phyloP scores from a whole-genome alignment of 306 rosid genomes.

The Sechiopsis laciniata region DNA sequence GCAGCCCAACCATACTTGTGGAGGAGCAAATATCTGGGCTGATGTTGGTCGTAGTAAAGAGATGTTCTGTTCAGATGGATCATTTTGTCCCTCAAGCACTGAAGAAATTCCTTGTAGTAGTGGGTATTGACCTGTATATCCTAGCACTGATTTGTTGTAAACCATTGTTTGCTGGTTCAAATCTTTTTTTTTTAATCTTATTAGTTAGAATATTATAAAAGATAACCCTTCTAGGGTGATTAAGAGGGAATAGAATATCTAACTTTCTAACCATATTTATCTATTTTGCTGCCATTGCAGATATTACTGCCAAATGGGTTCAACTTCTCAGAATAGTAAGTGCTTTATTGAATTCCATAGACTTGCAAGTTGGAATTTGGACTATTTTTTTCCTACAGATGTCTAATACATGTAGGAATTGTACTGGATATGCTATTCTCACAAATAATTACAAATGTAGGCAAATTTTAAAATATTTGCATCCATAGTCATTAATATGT shows the following conservation, averaged over 20 bases:
- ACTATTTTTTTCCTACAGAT: not conserved
- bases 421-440: too few relatives aligned
- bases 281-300: constrained; percentile 42
- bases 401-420: not conserved
- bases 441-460: too few relatives aligned
- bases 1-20: constrained; percentile 78
- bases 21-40: constrained; percentile 94
- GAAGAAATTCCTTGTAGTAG: constrained; percentile 48
- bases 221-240: not conserved
- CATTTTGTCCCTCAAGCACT: constrained; percentile 81
- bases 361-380: not conserved
- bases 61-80: constrained; percentile 80
- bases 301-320: constrained; percentile 88
- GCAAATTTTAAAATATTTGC: too few relatives aligned
- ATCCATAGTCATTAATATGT: too few relatives aligned
- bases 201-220: not conserved
- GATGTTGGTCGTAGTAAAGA: constrained; percentile 67
- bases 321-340: constrained; percentile 75
- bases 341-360: not conserved
- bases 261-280: constrained; percentile 24
- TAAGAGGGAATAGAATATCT: not conserved
- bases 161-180: constrained; percentile 19
- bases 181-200: not conserved
- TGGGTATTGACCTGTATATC: constrained; percentile 54
- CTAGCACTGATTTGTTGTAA: not conserved